Evolutionary conservation across 352 stramenopile genomes (phyloP).

Genomic region (Globisporangium barbulae): DNA sequence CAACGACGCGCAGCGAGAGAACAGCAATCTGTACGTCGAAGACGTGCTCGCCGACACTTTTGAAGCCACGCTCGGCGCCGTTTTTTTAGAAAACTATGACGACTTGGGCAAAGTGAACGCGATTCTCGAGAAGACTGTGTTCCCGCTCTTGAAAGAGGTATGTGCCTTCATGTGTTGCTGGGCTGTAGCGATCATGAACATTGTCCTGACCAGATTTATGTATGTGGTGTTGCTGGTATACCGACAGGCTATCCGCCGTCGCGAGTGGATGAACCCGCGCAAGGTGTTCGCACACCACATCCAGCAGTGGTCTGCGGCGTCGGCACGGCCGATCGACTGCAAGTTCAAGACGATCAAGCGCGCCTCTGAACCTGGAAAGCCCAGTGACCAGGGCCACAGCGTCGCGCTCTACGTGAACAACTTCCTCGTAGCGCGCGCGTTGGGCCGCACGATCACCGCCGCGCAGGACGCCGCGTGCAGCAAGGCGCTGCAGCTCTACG

Average conservation of each 20-base stretch:
- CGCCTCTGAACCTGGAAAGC: conserved; percentile 2
- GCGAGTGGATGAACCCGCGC: conserved; percentile 82
- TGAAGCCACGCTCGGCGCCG: conserved; percentile 68
- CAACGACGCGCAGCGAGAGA: conserved; percentile 47
- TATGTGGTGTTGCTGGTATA: too few relatives aligned
- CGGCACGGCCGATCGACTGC: conserved; percentile 31
- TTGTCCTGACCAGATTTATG: too few relatives aligned
- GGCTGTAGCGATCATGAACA: too few relatives aligned
- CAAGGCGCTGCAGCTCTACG: conserved; percentile 61
- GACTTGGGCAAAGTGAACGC: conserved; percentile 52
- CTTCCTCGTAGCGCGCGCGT: conserved; percentile 52
- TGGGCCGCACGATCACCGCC: conserved; percentile 61
- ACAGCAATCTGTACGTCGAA: conserved; percentile 60
- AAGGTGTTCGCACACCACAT: conserved; percentile 72
- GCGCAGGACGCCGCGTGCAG: conserved; percentile 71
- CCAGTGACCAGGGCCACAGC: conserved; percentile 33
- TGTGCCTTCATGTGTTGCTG: background rate
- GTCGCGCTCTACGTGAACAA: conserved; percentile 71
- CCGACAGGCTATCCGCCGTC: conserved; percentile 50
- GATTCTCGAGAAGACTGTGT: conserved; percentile 65
- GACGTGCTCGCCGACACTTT: conserved; percentile 82
- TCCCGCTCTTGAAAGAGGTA: conserved; percentile 63
- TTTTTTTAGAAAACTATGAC: conserved; percentile 69
- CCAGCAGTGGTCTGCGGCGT: conserved; percentile 41
- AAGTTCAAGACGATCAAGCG: conserved; percentile 49